Evolutionary conservation across 306 rosid species (phyloP), one percentile per base, ranked within the genome.

Genomic region (Lathyrus aphaca): DNA sequence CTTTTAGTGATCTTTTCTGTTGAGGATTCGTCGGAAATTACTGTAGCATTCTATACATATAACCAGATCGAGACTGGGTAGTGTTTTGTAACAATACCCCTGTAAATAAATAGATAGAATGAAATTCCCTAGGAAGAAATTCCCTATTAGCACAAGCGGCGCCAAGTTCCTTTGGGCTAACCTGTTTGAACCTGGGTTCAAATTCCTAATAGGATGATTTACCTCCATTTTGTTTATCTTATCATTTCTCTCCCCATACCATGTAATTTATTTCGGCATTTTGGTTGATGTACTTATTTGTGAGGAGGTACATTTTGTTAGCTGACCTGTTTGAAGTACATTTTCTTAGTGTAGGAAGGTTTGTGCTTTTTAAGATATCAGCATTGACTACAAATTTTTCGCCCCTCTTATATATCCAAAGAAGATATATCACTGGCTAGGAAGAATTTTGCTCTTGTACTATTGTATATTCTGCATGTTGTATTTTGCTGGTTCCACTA

Each of bases 401-500:
- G 5, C 23, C 45, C 46, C 62, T 63, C 77, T 16, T 53, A 4
- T 69, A 46, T 53, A 68, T 55, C 51, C 51, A 9, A 9, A 40
- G 13, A 30, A 53, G 17, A 37, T 19, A 32, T 29, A 23, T 54
- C 55, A 54, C 15, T 55, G 25, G 10, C 48, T 42, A 53, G 8
- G 76, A 46, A 68, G 17, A 61, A n/a, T 63, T 66, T 46, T 51
- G 42, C 40, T 48, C 32, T 40, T 67, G 56, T n/a, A 40, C 62
- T 29, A 62, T 49, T 40, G 48, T 68, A 48, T 10, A 77, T 65
- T 29, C 40, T 63, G 49, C 67, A 37, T 37, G 16, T 30, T 64
- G 46, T 68, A 40, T 57, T 46, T 77, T 55, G 43, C 18, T 16
- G 25, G 44, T 48, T 78, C 70, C 62, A 40, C 42, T 66, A 29